These are phyloP conservation scores for Alectoria sarmentosa DNA, from an alignment of 495 filamentous ascomycete species.

Conservation along the genomic window DNA sequence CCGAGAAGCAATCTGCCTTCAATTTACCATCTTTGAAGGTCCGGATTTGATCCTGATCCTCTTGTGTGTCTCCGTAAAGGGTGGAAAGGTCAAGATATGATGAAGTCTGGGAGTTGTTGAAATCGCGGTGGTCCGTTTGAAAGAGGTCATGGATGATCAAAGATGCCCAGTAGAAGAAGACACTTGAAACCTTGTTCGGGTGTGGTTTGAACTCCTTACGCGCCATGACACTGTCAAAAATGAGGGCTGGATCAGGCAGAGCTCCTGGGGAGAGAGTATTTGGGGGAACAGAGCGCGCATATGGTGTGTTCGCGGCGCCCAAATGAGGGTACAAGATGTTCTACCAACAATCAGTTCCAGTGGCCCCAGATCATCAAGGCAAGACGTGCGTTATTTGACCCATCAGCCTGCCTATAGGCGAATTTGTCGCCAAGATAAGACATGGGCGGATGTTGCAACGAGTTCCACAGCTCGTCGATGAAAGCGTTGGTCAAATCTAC, in stretches of 20 bases:
- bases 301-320: conserved; percentile 49
- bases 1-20: conserved; percentile 53
- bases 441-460: conserved; percentile 46
- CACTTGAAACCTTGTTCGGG: conserved; percentile 51
- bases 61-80: conserved; percentile 50
- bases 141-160: conserved; percentile 43
- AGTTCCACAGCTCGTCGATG: conserved; percentile 63
- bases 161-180: conserved; percentile 54
- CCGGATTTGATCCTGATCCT: conserved; percentile 50
- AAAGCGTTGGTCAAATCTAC: conserved; percentile 62
- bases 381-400: conserved; percentile 47
- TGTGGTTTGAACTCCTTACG: conserved; percentile 47
- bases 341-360: conserved; percentile 11
- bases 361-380: too few species aligned
- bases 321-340: conserved; percentile 50
- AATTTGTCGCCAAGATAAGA: conserved; percentile 59
- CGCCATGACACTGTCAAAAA: conserved; percentile 49
- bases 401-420: conserved; percentile 64
- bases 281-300: conserved; percentile 47
- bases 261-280: conserved; percentile 45
- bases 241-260: conserved; percentile 45
- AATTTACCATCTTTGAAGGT: conserved; percentile 51
- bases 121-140: conserved; percentile 49
- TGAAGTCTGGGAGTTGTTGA: conserved; percentile 49
- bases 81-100: conserved; percentile 53